phyloP scores from a whole-genome alignment of 139 green algal genomes.

The Volvox reticuliferus region DNA sequence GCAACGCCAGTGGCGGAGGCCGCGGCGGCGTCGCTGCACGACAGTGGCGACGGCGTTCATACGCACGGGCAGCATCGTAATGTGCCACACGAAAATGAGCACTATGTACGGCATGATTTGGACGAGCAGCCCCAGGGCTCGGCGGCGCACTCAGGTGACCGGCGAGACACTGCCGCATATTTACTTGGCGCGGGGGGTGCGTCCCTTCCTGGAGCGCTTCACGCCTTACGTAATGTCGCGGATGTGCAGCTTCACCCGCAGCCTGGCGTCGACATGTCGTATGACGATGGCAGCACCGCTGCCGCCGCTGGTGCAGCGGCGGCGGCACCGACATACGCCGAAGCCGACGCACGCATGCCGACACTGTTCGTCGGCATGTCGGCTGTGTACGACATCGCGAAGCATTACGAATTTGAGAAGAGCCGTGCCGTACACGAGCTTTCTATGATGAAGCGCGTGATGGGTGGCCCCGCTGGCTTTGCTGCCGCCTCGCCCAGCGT shows the following conservation, averaged over 20 bases:
- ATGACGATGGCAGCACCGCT: slow-evolving; percentile 1
- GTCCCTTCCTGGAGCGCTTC: not conserved
- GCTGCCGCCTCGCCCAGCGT: slow-evolving; percentile 73
- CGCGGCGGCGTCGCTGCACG: not conserved
- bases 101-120: not conserved
- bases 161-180: not conserved
- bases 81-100: not conserved
- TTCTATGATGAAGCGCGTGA: slow-evolving; percentile 87
- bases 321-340: not conserved
- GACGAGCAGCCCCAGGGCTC: slow-evolving; percentile 20
- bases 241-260: slow-evolving; percentile 5
- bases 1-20: not conserved
- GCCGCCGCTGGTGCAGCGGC: not conserved
- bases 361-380: slow-evolving; percentile 62
- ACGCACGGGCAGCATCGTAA: not conserved
- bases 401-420: slow-evolving; percentile 88
- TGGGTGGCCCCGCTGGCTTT: slow-evolving; percentile 76
- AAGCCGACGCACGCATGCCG: slow-evolving; percentile 61
- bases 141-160: not conserved
- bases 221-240: slow-evolving; percentile 9
- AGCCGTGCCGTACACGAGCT: slow-evolving; percentile 77
- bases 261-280: not conserved
- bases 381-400: slow-evolving; percentile 87
- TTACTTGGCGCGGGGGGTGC: slow-evolving; percentile 4
- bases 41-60: not conserved